A percentile compares a stretch with the other conserved stretches of the same genome.
phyloP scores from a whole-genome alignment of 495 filamentous ascomycete genomes.

The Parathielavia appendiculata region DNA sequence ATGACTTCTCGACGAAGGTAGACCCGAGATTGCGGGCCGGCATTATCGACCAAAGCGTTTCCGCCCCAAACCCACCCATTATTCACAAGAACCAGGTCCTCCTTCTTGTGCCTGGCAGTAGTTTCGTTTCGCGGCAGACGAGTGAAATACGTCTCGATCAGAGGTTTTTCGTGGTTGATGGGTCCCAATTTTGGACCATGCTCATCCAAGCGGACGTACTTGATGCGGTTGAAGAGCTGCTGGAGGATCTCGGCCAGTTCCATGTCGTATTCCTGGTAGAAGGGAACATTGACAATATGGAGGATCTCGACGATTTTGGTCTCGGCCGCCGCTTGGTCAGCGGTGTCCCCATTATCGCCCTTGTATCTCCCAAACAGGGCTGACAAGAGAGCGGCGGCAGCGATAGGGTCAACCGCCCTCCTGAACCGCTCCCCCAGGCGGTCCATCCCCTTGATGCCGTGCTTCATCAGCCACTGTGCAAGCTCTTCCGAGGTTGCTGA shows the following conservation, averaged over 20 bases:
- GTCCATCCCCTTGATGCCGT: conserved; percentile 64
- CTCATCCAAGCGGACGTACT: conserved; percentile 85
- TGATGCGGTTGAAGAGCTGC: conserved; percentile 88
- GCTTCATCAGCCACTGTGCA: conserved; percentile 46
- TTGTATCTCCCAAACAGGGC: conserved; percentile 64
- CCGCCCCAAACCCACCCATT: conserved; percentile 99
- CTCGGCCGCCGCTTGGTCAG: conserved; percentile 45
- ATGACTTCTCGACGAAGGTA: conserved; percentile 95
- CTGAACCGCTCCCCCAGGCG: conserved; percentile 73
- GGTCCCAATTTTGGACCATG: conserved; percentile 84
- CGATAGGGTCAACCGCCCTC: conserved; percentile 58
- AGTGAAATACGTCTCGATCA: conserved; percentile 97
- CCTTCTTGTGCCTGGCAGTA: conserved; percentile 70
- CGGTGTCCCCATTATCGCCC: conserved; percentile 38
- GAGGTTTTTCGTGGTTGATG: conserved; percentile 66
- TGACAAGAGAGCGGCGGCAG: conserved; percentile 65
- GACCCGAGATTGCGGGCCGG: conserved; percentile 78
- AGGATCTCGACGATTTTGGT: conserved; percentile 57
- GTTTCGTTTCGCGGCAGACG: conserved; percentile 74
- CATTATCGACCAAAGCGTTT: conserved; percentile 88
- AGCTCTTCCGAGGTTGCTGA: conserved; percentile 40
- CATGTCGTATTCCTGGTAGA: conserved; percentile 84
- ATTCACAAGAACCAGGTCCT: conserved; percentile 79
- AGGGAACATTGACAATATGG: conserved; percentile 78
- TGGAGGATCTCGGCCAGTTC: conserved; percentile 79